phyloP scores from a whole-genome alignment of 225 moss, liverwort and hornwort species.

The Rhytidiadelphus loreus region DNA sequence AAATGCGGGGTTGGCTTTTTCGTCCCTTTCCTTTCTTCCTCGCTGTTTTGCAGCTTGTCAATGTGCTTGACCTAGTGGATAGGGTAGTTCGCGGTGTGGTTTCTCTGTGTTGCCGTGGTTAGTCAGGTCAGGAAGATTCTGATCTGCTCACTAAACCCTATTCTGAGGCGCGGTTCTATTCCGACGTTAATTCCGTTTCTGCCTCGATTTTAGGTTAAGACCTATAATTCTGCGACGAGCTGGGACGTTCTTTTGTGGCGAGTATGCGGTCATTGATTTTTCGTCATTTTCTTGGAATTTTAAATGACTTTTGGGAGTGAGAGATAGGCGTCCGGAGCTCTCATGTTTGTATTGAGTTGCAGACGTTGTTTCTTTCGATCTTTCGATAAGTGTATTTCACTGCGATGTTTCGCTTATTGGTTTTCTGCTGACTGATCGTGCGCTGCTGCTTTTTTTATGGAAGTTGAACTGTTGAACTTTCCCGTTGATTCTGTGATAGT shows the following conservation, averaged over 20 bases:
- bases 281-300: neutral
- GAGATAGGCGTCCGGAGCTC: neutral
- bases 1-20: constrained; percentile 27
- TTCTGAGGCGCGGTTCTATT: neutral
- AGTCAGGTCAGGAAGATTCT: neutral
- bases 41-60: neutral
- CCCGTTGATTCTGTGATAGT: neutral
- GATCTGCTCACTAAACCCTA: constrained; percentile 14
- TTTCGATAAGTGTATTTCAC: neutral
- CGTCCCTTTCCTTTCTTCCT: neutral
- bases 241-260: neutral
- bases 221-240: neutral
- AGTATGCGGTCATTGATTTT: neutral
- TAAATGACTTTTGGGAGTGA: neutral
- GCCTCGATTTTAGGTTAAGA: neutral
- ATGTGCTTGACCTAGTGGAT: neutral
- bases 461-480: neutral
- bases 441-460: neutral
- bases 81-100: neutral
- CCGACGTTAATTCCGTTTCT: neutral
- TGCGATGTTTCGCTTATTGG: neutral
- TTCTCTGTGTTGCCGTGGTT: neutral
- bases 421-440: neutral
- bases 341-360: neutral
- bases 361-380: neutral